Evolutionary conservation across 805 yeast species (phyloP), one percentile per base, ranked within the genome.

Genomic region (Candida nanaspora): DNA sequence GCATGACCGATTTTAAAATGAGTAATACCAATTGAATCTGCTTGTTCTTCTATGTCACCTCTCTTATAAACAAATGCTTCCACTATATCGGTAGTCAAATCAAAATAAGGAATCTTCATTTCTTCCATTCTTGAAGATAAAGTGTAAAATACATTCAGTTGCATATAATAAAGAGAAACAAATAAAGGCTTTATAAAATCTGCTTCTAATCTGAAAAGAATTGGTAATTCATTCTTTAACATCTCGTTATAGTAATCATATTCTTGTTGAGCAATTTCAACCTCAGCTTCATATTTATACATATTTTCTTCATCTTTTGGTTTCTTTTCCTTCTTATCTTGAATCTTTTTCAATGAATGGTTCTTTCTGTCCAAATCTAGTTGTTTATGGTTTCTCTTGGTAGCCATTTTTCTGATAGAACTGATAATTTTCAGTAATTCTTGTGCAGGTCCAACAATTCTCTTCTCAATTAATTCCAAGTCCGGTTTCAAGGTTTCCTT

Each of bases 121-220:
- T 86, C 95, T 65, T 91, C 96, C 86, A 91, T 86, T 53, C 85
- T 77, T 57, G 75, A 82, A 69, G 86, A 89, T 46, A 93, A 70
- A 1, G 96, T 88, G 72, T 93, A 93, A 63, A 89, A 93, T 43
- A 93, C 87, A 68, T 93, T 93, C 69, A 93, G 76, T 69, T 93
- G 98, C 98, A 93, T 93, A 72, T 80, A 93, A 66, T 93, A 93
- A 63, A 93, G 82, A 41, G 94, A 82, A 53, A 91, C 93, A 66
- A 93, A 93, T 53, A 93, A 70, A 16, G 98, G 98, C 57, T 80
- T 82, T 58, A 93, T 89, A 59, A 93, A 87, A 54, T 88, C 93
- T 4, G 88, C 85, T 63, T 93, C 96, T 63, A 93, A 70, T 53
- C 76, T 78, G 64, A 93, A 93, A 58, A 93, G 69, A 34, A 84